Conservation (phyloP, 202 grass and related monocot genomes). For the Hordeum pubiflorum region DNA sequence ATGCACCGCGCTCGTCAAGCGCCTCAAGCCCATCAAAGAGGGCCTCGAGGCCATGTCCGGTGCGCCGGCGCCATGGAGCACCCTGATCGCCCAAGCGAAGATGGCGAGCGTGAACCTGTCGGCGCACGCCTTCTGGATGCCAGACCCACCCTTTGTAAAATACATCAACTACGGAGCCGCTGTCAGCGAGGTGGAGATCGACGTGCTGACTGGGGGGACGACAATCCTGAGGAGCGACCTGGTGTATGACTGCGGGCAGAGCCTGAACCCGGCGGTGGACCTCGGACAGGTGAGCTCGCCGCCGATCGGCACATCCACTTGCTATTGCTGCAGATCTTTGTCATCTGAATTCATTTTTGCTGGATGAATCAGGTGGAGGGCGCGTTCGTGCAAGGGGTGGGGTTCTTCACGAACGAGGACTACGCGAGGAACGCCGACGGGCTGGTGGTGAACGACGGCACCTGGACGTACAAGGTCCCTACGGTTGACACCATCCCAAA, state of each 20-base stretch:
- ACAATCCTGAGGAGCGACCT: slow-evolving; percentile 67
- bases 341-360: neutral
- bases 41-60: slow-evolving; percentile 30
- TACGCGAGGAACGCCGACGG: slow-evolving; percentile 61
- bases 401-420: slow-evolving; percentile 83
- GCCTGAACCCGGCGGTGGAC: slow-evolving; percentile 77
- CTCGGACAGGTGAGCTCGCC: slow-evolving; percentile 51
- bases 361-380: slow-evolving; percentile 51
- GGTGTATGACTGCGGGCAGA: slow-evolving; percentile 68
- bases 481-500: slow-evolving; percentile 79
- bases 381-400: slow-evolving; percentile 76
- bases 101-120: slow-evolving; percentile 46
- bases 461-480: slow-evolving; percentile 90
- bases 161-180: slow-evolving; percentile 79
- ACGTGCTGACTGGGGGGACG: slow-evolving; percentile 63
- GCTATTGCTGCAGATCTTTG: neutral
- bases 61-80: slow-evolving; percentile 40
- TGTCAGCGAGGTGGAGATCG: slow-evolving; percentile 75
- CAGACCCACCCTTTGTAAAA: slow-evolving; percentile 33
- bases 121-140: slow-evolving; percentile 49
- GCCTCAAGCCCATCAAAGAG: slow-evolving; percentile 67
- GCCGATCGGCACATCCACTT: neutral
- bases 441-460: slow-evolving; percentile 59
- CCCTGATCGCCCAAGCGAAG: slow-evolving; percentile 55
- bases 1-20: slow-evolving; percentile 41